Conservation (phyloP, 176 grass and related monocot species). For the Oryza rufipogon region DNA sequence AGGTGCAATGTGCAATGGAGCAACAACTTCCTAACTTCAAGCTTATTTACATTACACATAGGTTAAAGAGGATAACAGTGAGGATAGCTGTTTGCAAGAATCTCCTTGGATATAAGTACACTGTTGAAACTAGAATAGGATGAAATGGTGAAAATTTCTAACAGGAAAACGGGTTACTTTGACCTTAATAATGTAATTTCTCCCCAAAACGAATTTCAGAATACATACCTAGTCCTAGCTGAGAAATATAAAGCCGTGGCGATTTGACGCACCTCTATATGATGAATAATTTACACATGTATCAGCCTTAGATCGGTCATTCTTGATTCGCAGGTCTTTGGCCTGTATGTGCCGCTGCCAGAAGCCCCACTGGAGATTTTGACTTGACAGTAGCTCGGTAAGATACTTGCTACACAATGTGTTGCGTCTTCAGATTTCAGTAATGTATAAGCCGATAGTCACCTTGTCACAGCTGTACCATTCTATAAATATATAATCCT, state of each 20-base stretch:
- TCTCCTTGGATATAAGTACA: slow-evolving; percentile 39
- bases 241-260: slow-evolving; percentile 40
- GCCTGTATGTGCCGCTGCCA: slow-evolving; percentile 13
- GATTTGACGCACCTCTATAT: slow-evolving; percentile 43
- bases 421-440: neutral
- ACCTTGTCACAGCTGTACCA: neutral
- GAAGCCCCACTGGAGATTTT: slow-evolving; percentile 15
- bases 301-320: neutral
- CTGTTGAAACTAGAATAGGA: slow-evolving; percentile 35
- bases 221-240: slow-evolving; percentile 30
- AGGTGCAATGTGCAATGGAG: neutral
- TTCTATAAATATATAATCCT: neutral
- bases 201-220: slow-evolving; percentile 38
- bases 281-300: slow-evolving; percentile 41
- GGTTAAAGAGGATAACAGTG: neutral
- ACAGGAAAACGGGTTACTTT: neutral
- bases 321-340: slow-evolving; percentile 6
- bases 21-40: neutral
- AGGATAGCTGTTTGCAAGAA: slow-evolving; percentile 6
- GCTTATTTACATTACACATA: slow-evolving; percentile 6
- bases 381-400: neutral
- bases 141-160: slow-evolving; percentile 21
- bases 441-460: neutral
- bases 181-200: slow-evolving; percentile 35
- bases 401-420: slow-evolving; percentile 11